Percentiles rank a stretch among this genome's conserved stretches.
Evolutionary conservation across 495 filamentous ascomycete species (phyloP).

Genomic region (Evernia prunastri): DNA sequence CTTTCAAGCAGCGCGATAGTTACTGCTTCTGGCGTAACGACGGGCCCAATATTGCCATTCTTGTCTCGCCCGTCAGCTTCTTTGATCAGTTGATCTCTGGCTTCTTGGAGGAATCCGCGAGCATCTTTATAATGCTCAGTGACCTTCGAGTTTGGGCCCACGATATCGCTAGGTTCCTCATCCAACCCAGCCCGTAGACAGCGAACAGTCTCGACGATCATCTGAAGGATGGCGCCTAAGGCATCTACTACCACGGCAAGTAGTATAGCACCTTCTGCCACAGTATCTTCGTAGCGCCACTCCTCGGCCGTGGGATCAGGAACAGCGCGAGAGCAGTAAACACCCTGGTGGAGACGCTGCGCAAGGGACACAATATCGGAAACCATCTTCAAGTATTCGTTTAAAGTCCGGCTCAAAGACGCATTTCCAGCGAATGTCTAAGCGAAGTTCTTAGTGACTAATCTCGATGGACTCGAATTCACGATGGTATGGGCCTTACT

Average conservation of each 20-base stretch:
- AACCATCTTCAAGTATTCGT: background rate
- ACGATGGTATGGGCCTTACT: background rate
- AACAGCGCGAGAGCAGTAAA: conserved; percentile 7
- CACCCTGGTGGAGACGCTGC: conserved; percentile 13
- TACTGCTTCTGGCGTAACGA: conserved; percentile 21
- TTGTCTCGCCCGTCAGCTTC: conserved; percentile 14
- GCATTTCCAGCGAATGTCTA: background rate
- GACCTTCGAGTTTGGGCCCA: background rate
- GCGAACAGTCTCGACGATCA: conserved; percentile 13
- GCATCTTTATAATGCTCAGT: conserved; percentile 4
- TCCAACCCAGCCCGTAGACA: background rate
- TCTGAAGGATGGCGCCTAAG: conserved; percentile 12
- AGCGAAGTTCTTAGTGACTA: too few species aligned
- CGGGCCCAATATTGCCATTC: conserved; percentile 12
- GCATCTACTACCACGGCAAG: conserved; percentile 18
- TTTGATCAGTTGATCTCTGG: conserved; percentile 15
- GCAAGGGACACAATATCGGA: background rate
- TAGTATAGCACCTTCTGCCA: conserved; percentile 11
- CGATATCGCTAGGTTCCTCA: background rate
- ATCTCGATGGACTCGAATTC: background rate
- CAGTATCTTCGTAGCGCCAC: background rate
- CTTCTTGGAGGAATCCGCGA: conserved; percentile 6
- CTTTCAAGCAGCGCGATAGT: conserved; percentile 11
- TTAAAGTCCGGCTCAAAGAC: background rate
- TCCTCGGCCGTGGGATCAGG: background rate